Evolutionary conservation across 1,139 yeast species (phyloP).

Genomic region (Lipomyces yarrowii): DNA sequence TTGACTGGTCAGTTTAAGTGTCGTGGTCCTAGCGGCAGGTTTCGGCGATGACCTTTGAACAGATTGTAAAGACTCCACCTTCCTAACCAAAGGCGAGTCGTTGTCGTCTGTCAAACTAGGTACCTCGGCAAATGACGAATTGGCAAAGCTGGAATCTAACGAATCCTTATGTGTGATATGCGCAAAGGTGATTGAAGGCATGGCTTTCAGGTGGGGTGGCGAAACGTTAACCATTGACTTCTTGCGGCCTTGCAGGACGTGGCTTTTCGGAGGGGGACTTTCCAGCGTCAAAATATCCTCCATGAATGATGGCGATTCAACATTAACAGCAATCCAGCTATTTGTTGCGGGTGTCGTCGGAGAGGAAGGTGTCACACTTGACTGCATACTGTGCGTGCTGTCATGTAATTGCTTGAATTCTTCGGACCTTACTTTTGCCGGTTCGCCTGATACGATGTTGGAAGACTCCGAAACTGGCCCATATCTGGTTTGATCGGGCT

Average conservation of each 20-base stretch:
- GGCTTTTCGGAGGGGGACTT: constrained; percentile 5
- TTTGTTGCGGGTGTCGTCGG: neutral
- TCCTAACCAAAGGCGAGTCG: constrained; percentile 1
- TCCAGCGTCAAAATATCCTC: constrained; percentile 6
- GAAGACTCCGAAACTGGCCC: neutral
- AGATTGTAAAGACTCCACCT: neutral
- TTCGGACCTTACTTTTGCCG: neutral
- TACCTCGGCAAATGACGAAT: constrained; percentile 6
- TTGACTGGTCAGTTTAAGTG: neutral
- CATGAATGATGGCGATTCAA: constrained; percentile 1
- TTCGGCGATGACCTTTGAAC: neutral
- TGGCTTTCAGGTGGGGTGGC: neutral
- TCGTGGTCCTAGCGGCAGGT: neutral
- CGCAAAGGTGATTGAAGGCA: constrained; percentile 5
- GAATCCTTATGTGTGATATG: neutral
- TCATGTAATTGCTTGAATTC: neutral
- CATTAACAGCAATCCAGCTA: constrained; percentile 8
- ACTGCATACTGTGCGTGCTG: neutral
- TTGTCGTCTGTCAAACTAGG: constrained; percentile 15
- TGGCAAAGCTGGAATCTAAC: neutral
- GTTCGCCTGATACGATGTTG: neutral
- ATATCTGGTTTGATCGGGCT: neutral
- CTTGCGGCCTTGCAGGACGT: neutral
- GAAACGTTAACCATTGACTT: neutral
- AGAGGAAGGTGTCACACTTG: constrained; percentile 5